phyloP scores from a whole-genome alignment of 2,329 filamentous ascomycete species.

The Coniochaeta sp. region DNA sequence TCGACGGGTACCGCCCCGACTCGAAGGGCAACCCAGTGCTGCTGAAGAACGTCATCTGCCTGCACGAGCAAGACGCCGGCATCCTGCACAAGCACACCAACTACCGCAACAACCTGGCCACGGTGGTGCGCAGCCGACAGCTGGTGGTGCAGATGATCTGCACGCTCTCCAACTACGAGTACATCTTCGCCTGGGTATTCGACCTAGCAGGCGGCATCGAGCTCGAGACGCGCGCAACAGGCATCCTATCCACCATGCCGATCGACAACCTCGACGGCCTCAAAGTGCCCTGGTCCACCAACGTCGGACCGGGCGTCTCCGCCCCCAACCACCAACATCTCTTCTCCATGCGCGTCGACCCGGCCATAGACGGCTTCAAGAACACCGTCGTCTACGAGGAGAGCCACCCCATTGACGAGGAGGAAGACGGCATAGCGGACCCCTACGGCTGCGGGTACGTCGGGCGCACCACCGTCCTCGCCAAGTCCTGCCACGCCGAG shows the following conservation, averaged over 20 bases:
- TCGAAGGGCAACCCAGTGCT: constrained; percentile 42
- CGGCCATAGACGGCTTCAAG: constrained; percentile 50
- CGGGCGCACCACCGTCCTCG: constrained; percentile 34
- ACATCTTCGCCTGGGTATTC: constrained; percentile 46
- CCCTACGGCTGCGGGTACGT: constrained; percentile 42
- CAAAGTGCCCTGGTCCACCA: constrained; percentile 48
- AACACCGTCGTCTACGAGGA: constrained; percentile 44
- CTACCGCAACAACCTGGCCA: constrained; percentile 54
- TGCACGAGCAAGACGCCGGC: constrained; percentile 66
- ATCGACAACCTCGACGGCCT: constrained; percentile 50
- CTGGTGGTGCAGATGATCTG: constrained; percentile 63
- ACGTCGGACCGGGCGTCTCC: constrained; percentile 57
- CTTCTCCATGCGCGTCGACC: constrained; percentile 59
- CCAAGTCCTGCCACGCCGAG: constrained; percentile 37
- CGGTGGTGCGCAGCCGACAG: constrained; percentile 53
- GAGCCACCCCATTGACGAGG: constrained; percentile 25
- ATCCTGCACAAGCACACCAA: constrained; percentile 69
- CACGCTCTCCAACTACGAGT: constrained; percentile 67
- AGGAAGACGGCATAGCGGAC: constrained; percentile 25
- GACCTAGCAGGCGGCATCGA: constrained; percentile 55
- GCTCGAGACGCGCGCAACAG: constrained; percentile 58
- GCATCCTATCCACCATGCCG: constrained; percentile 54
- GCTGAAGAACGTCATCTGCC: constrained; percentile 51
- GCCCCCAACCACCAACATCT: constrained; percentile 68
- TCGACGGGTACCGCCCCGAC: constrained; percentile 49